Percentiles rank a stretch among this genome's conserved stretches.
Conservation (phyloP, 352 stramenopile genomes). For the Globisporangium carolinianum region DNA sequence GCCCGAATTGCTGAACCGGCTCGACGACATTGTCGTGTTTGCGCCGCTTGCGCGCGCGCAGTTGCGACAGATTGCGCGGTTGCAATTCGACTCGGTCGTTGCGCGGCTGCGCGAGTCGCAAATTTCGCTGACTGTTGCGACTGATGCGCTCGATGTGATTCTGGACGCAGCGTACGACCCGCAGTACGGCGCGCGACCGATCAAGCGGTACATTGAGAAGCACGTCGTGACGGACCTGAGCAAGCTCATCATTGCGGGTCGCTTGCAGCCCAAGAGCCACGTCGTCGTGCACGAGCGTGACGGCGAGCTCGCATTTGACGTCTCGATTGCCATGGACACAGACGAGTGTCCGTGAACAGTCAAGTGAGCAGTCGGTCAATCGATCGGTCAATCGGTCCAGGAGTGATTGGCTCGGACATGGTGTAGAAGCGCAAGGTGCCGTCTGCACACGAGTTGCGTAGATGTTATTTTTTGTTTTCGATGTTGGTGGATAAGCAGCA, state of each 20-base stretch:
- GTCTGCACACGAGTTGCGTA: no score
- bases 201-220: constrained; percentile 95
- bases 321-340: constrained; percentile 31
- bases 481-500: no score
- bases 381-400: no score
- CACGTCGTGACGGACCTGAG: constrained; percentile 89
- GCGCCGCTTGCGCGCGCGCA: constrained; percentile 86
- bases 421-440: no score
- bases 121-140: constrained; percentile 66
- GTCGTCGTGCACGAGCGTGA: constrained; percentile 43
- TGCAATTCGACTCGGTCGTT: constrained; percentile 89
- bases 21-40: constrained; percentile 97
- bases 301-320: constrained; percentile 46
- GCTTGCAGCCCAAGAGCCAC: constrained; percentile 56
- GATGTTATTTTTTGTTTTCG: no score
- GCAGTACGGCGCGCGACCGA: constrained; percentile 92
- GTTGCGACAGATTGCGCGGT: constrained; percentile 89
- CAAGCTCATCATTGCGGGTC: constrained; percentile 54
- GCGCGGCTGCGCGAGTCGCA: constrained; percentile 66
- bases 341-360: no score
- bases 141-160: constrained; percentile 87
- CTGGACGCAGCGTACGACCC: constrained; percentile 91
- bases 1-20: constrained; percentile 95
- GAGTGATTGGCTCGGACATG: no score
- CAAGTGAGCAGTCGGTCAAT: no score